Base-by-base conservation (phyloP, 2,329 filamentous ascomycete genomes). In the Epichloe uncinata region DNA sequence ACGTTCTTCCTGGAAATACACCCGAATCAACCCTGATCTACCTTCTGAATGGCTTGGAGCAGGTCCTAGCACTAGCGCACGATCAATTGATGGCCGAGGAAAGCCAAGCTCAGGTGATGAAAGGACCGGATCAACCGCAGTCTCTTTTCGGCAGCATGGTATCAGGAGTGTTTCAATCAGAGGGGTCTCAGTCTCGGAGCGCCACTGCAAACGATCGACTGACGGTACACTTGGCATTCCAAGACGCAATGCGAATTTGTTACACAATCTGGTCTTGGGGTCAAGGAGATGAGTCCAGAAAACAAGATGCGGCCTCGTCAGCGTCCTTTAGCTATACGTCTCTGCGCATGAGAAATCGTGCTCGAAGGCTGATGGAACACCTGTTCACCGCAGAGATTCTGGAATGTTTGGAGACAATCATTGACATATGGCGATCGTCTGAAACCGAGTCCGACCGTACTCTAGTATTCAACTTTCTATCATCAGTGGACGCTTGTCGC, bases 211-310 rank as follows among this genome's bases (percentile, higher is more conserved):
- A 97, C 60, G 91, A 93, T 58, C 81, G 91, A 43, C 74, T 98
- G 20, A 97, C 93, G 0, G 91, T 98, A 18, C 75, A 96, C 42
- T 74, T 98, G n/a, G 94, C 90, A 11, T 95, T 98, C 63, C 91
- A 97, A 65, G 94, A 98, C 63, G 88, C 90, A 1, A 87, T 97
- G 52, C 81, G 88, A 22, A 86, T 95, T 46, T 95, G 90, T 65
- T 94, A 95, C 63, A 81, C 75, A 12, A 95, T 98, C 48, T 98
- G 94, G 93, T 86, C 87, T 0, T 98, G 93, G 91, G 87, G 85
- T 5, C 79, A 84, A 60, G 77, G 77, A 2, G 72, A 72, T 30
- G 81, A 84, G 58, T 69, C 74, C 16, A 66, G 64, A 7, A 67
- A 70, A 20, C 79, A 84, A 49, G 85, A 95, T 61, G 61, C 71